These are phyloP conservation scores for Phaeodactylum tricornutum DNA, from an alignment of 108 stramenopile genomes.

Conservation along the genomic window DNA sequence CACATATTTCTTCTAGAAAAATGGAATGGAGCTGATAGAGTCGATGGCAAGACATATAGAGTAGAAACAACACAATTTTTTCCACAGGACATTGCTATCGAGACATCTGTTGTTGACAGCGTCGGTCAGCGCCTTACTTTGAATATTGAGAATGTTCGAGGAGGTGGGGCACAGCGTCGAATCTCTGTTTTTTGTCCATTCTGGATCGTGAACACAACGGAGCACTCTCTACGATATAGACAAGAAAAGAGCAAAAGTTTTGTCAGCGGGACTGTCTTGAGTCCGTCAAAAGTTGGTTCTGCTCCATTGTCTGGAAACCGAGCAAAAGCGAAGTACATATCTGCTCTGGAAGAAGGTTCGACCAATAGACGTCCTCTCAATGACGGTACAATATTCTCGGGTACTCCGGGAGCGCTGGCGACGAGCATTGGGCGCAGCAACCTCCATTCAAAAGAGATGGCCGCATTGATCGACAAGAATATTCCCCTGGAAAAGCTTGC, in stretches of 20 bases:
- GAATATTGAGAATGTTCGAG: conserved; percentile 76
- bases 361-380: conserved; percentile 21
- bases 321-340: conserved; percentile 9
- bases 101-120: conserved; percentile 76
- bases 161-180: conserved; percentile 86
- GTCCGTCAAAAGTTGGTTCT: conserved; percentile 43
- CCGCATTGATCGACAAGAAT: conserved; percentile 50
- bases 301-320: conserved; percentile 50
- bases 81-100: conserved; percentile 46
- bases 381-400: conserved; percentile 55
- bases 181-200: conserved; percentile 82
- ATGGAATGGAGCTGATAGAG: conserved; percentile 14
- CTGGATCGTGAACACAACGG: conserved; percentile 93
- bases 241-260: conserved; percentile 61
- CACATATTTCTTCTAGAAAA: neutral
- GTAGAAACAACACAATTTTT: conserved; percentile 26
- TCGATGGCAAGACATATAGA: conserved; percentile 31
- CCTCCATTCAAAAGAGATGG: conserved; percentile 24
- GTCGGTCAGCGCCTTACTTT: conserved; percentile 78
- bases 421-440: conserved; percentile 16
- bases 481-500: conserved; percentile 59
- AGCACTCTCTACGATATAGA: conserved; percentile 75
- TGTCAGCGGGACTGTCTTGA: conserved; percentile 63
- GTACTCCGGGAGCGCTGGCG: conserved; percentile 64
- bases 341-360: neutral